A percentile compares a stretch with the other conserved stretches of the same genome.
phyloP scores from a whole-genome alignment of 495 filamentous ascomycete genomes.

The Chaetomium cochliodes region DNA sequence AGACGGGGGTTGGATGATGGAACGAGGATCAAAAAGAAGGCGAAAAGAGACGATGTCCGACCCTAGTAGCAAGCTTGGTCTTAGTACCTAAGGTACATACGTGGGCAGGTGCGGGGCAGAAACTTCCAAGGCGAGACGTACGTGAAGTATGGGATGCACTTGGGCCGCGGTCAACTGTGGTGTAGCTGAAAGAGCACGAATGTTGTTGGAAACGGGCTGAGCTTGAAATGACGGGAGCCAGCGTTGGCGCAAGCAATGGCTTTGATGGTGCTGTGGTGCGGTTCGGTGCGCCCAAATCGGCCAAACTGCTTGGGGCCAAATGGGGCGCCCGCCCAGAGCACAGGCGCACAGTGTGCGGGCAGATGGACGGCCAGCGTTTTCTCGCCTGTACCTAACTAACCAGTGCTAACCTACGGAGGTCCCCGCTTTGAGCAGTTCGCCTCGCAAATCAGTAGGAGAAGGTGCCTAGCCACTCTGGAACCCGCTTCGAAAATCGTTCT shows the following conservation, averaged over 20 bases:
- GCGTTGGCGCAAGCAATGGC: slow-evolving; percentile 32
- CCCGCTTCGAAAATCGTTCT: too few species aligned
- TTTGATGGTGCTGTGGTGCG: slow-evolving; percentile 14
- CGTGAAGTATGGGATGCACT: slow-evolving; percentile 10
- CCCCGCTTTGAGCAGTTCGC: too few species aligned
- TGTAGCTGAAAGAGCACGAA: slow-evolving; percentile 25
- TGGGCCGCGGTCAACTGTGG: slow-evolving; percentile 13
- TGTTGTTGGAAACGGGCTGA: slow-evolving; percentile 27
- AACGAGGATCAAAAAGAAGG: slow-evolving; percentile 18
- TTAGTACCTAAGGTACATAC: slow-evolving; percentile 7
- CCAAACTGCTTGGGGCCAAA: slow-evolving; percentile 22
- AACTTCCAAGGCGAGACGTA: background rate
- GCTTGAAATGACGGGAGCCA: slow-evolving; percentile 32
- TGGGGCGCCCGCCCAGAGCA: slow-evolving; percentile 6
- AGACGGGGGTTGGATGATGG: slow-evolving; percentile 13
- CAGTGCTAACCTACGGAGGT: too few species aligned
- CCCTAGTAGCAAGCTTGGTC: slow-evolving; percentile 8
- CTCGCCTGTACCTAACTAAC: too few species aligned
- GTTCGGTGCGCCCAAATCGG: slow-evolving; percentile 26
- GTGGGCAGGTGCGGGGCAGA: slow-evolving; percentile 12
- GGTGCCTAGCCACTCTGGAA: too few species aligned
- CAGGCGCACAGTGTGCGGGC: slow-evolving; percentile 9
- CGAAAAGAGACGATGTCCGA: slow-evolving; percentile 11
- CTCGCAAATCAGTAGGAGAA: too few species aligned
- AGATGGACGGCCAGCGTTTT: too few species aligned